Evolutionary conservation across 805 yeast genomes (phyloP), one percentile per base, ranked within the genome.

Genomic region (Teunomyces pallodes): DNA sequence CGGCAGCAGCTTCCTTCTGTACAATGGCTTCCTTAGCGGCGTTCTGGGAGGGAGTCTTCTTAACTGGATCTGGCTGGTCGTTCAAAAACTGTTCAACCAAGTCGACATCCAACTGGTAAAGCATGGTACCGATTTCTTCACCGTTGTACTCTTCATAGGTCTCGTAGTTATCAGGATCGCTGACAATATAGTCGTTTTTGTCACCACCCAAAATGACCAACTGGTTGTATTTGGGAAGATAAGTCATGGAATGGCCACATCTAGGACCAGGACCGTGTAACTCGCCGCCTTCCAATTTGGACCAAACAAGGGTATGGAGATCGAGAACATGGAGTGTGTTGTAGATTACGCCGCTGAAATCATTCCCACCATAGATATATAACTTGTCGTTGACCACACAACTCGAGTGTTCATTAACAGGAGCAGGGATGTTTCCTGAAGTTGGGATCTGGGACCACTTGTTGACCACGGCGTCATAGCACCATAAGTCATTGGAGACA

Each of bases 161-260:
- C 46, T 80, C 81, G 48, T 79, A 70, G 59, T 81, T 74, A 35
- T 56, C 72, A 5, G 67, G 71, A 49, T 74, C 76, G 24, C 74
- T 74, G 26, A 70, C 61, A 40, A 84, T 83, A 58, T 80, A 83
- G 60, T 87, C 92, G 53, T 81, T 79, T 55, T 83, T 79, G 65
- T 90, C 96, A 49, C 99, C 98, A 39, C 99, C 99, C 87, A 95
- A 84, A 12, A 92, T 80, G 9, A 91, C 62, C 31, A 92, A 60
- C 66, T 84, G 87, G 59, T 88, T 81, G 51, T 80, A 81, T 24
- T 75, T 79, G 43, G 84, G 73, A 47, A 87, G 65, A 46, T 81
- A 84, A 1, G 97, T 83, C 68, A 92, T 71, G 6, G 96, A 82
- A 67, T 94, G 99, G 8, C 98, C 98, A 52, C 92, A 87, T 57